Conservation (phyloP, 176 grass and related monocot species). For the Eremochloa ophiuroides region DNA sequence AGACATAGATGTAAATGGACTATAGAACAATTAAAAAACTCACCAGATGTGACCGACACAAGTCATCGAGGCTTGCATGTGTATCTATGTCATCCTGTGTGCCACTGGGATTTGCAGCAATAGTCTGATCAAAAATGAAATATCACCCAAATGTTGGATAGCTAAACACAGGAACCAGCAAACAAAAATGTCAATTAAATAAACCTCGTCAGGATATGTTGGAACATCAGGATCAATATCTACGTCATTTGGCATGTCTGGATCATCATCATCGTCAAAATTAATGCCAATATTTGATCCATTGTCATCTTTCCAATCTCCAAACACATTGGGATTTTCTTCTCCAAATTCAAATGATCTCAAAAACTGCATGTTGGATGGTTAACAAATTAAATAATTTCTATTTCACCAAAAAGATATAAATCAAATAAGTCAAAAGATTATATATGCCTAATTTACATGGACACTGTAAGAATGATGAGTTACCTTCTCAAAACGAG, state of each 20-base stretch:
- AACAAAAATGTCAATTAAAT: slow-evolving; percentile 12
- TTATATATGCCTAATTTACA: too few relatives aligned
- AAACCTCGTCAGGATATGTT: slow-evolving; percentile 38
- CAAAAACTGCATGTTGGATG: slow-evolving; percentile 83
- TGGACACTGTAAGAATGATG: too few relatives aligned
- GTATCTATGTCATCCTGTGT: slow-evolving; percentile 41
- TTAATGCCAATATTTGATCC: slow-evolving; percentile 39
- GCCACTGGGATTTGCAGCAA: slow-evolving; percentile 22
- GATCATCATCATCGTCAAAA: slow-evolving; percentile 34
- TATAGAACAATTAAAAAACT: not conserved
- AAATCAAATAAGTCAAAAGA: too few relatives aligned
- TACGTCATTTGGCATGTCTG: slow-evolving; percentile 34
- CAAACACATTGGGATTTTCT: slow-evolving; percentile 36
- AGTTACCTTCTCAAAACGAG: too few relatives aligned
- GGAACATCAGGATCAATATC: slow-evolving; percentile 43
- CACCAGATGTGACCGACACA: slow-evolving; percentile 86
- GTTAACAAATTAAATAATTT: too few relatives aligned
- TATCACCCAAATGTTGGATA: slow-evolving; percentile 11
- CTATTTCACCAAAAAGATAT: too few relatives aligned
- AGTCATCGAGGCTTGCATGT: slow-evolving; percentile 62
- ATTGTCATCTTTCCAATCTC: slow-evolving; percentile 39
- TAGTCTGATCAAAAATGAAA: slow-evolving; percentile 35
- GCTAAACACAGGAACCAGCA: not conserved
- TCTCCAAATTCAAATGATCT: slow-evolving; percentile 65
- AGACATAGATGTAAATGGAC: not conserved